Conservation (phyloP, 2,329 filamentous ascomycete genomes). For the Aquanectria penicillioides region DNA sequence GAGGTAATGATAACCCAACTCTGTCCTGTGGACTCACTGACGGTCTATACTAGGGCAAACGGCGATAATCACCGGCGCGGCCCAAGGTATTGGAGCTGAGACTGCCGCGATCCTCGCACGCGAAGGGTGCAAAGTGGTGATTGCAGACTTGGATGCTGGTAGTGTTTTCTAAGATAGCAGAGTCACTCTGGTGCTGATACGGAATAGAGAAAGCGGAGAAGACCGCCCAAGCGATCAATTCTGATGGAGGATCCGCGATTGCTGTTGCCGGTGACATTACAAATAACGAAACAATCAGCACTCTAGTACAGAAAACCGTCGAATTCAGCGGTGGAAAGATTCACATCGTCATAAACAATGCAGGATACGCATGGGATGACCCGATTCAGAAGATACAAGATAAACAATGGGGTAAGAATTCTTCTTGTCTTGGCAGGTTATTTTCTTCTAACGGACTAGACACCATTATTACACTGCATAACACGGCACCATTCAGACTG, state of each 20-base stretch:
- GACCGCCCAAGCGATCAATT: slow-evolving; percentile 11
- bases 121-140: slow-evolving; percentile 18
- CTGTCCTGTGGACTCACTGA: not conserved
- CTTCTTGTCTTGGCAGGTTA: not conserved
- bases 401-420: slow-evolving; percentile 73
- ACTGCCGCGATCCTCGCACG: slow-evolving; percentile 10
- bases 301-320: slow-evolving; percentile 6
- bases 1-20: not conserved
- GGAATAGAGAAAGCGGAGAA: slow-evolving; percentile 5
- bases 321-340: slow-evolving; percentile 20
- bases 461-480: slow-evolving; percentile 84
- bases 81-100: slow-evolving; percentile 21
- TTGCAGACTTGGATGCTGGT: slow-evolving; percentile 17
- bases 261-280: slow-evolving; percentile 18
- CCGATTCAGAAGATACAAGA: slow-evolving; percentile 93
- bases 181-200: not conserved
- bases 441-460: slow-evolving; percentile 52
- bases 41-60: slow-evolving; percentile 2
- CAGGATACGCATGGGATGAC: slow-evolving; percentile 70
- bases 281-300: slow-evolving; percentile 11
- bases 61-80: slow-evolving; percentile 17
- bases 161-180: not conserved
- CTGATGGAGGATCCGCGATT: slow-evolving; percentile 13
- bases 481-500: slow-evolving; percentile 86
- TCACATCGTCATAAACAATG: slow-evolving; percentile 25